Evolutionary conservation across 352 stramenopile genomes (phyloP), one percentile per base, ranked within the genome.

Genomic region (Blastocystis sp.): DNA sequence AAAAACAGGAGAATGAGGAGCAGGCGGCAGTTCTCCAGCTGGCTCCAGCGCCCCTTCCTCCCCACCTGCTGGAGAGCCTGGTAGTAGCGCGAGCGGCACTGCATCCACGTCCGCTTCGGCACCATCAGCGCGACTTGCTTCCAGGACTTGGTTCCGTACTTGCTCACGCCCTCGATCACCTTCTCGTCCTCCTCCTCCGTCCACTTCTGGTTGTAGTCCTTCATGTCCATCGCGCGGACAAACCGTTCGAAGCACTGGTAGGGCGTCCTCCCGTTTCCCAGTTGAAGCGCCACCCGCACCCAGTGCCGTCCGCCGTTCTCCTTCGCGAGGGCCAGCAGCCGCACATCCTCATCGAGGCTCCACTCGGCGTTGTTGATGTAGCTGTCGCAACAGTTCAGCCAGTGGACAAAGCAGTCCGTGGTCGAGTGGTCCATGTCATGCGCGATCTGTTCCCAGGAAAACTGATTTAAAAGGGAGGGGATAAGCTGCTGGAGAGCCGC

Each of bases 351-450:
- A 14, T 88, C 67, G 3, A 79, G 19, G 2, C 28, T 53, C 78
- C 78, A 88, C 45, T 28, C 14, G 38, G 28, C 43, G 28, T 38
- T 53, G 60, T 78, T 77, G n/a, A 88, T 76, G 21, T 52, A 76
- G 2, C 61, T 60, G 45, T 88, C 78, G 43, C 78, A 88, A 23
- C 78, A 88, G 53, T 88, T 88, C 45, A 88, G 45, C 78, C 78
- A 88, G 38, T 78, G 78, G 38, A 88, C 62, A 23, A 88, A 88
- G 34, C 78, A 88, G 28, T 88, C 78, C 9, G 23, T 77, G 2
- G 40, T 40, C 14, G 64, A 53, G 45, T 88, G 64, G 23, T 53
- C 67, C 38, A 88, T 45, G 10, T 78, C 56, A 21, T 23, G 21
- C 7, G 64, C 60, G 45, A 88, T 88, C 59, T 23, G 10, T 34